These are phyloP conservation scores for Hypoxylon subgilvum DNA, from an alignment of 495 filamentous ascomycete species.

Conservation along the genomic window DNA sequence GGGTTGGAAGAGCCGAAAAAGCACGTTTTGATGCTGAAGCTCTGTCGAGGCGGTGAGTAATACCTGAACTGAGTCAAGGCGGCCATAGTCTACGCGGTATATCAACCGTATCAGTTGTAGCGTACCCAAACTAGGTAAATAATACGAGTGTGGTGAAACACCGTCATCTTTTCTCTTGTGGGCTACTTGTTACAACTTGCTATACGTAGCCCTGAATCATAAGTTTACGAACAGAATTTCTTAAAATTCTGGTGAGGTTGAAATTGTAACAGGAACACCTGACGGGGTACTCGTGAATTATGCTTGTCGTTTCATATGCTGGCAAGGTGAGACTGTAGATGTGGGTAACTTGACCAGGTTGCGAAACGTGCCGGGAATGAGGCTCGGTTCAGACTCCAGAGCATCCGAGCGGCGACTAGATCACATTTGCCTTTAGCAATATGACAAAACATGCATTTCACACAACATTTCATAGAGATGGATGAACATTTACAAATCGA, in stretches of 20 bases:
- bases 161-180: background rate
- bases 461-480: too few species aligned
- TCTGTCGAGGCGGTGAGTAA: background rate
- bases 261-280: background rate
- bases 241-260: too few species aligned
- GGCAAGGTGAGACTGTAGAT: conserved; percentile 14
- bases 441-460: too few species aligned
- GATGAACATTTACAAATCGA: background rate
- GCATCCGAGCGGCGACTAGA: background rate
- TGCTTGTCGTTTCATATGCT: conserved; percentile 21
- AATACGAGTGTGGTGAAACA: conserved; percentile 24
- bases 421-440: too few species aligned
- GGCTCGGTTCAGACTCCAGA: conserved; percentile 29
- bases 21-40: too few species aligned
- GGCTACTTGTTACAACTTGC: too few species aligned
- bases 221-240: too few species aligned
- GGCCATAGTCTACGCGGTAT: too few species aligned
- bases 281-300: conserved; percentile 1
- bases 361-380: conserved; percentile 19
- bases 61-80: too few species aligned
- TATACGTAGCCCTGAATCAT: too few species aligned
- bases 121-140: conserved; percentile 16
- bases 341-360: conserved; percentile 25
- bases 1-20: too few species aligned
- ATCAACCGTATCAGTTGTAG: conserved; percentile 1